phyloP scores from a whole-genome alignment of 1,284 basidiomycete genomes.

The Phlebopus sp. region DNA sequence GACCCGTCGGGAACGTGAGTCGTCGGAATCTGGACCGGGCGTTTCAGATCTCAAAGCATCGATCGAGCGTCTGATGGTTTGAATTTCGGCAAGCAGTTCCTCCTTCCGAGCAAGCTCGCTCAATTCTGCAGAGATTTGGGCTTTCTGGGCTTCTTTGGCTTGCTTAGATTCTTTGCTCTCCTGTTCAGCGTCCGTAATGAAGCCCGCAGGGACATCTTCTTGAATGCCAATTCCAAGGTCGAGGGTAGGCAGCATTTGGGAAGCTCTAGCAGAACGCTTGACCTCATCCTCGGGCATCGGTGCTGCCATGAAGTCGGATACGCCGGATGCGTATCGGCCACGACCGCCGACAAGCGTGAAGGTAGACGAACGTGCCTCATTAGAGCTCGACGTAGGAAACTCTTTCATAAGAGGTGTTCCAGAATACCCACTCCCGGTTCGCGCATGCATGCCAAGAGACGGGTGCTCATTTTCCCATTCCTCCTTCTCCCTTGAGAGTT shows the following conservation, averaged over 20 bases:
- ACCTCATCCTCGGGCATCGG: slow-evolving; percentile 57
- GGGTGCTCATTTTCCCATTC: slow-evolving; percentile 89
- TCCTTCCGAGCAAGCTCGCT: slow-evolving; percentile 66
- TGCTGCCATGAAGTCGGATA: slow-evolving; percentile 70
- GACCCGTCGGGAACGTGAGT: slow-evolving; percentile 57
- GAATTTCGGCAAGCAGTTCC: slow-evolving; percentile 70
- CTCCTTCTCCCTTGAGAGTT: slow-evolving; percentile 67
- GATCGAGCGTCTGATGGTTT: slow-evolving; percentile 73
- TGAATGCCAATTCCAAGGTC: slow-evolving; percentile 73
- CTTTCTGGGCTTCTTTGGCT: slow-evolving; percentile 37
- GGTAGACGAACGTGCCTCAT: slow-evolving; percentile 47
- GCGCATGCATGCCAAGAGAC: slow-evolving; percentile 52
- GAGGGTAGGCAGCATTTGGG: slow-evolving; percentile 61
- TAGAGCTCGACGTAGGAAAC: slow-evolving; percentile 48
- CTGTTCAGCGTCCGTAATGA: slow-evolving; percentile 45
- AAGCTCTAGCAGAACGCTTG: slow-evolving; percentile 45
- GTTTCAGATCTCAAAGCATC: slow-evolving; percentile 68
- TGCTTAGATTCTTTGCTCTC: slow-evolving; percentile 28
- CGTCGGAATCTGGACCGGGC: slow-evolving; percentile 53
- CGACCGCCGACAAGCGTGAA: slow-evolving; percentile 50
- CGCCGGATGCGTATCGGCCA: slow-evolving; percentile 56
- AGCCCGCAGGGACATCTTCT: slow-evolving; percentile 66
- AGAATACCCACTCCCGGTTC: slow-evolving; percentile 59
- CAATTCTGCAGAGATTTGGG: slow-evolving; percentile 43
- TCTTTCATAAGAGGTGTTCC: slow-evolving; percentile 59